Base-by-base conservation (phyloP, 148 eudicot genomes). In the Rhododendron ferrugineum region DNA sequence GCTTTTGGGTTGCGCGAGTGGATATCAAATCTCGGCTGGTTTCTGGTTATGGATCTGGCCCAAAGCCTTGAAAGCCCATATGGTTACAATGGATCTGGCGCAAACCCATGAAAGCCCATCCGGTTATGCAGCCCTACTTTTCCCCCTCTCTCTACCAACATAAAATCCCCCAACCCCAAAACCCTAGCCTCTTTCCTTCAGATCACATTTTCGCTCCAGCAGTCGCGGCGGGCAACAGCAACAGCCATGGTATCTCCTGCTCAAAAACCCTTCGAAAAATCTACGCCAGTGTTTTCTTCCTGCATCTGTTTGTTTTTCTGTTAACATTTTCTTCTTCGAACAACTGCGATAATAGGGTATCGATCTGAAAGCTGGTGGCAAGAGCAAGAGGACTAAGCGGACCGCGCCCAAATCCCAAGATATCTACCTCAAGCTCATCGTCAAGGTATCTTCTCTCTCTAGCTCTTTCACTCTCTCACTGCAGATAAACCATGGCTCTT, bases 331-430 rank as follows among this genome's bases (percentile, higher is more conserved):
- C 9, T 23, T 32, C 1, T 36, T 81, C 5, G 30, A 56, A 56
- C 70, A 20, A 18, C 47, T 18, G 70, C 2, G 32, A 13, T 70
- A 13, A 36, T 22, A 92, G 94, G 94, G 94, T 88, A 92, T 92
- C 84, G 94, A 92, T 90, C 81, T 90, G 86, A 85, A 86, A 78
- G 92, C 91, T 76, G 94, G 94, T 60, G 94, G 94, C 42, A 92
- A 92, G 91, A 85, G 87, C 86, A 92, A 92, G 88, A 89, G 88
- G 89, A 90, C 94, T 23, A 91, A 89, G 68, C 66, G 94, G 11
- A 92, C 91, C 1, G 93, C 94, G 7, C 94, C 94, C 2, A 91
- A 90, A 62, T 92, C 94, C 47, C 84, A 92, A 58, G 94, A 92
- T 84, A 86, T 92, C 42, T 92, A 92, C 83, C 89, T 92, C 32